phyloP scores from a whole-genome alignment of 2,329 filamentous ascomycete genomes.

The Cyphellophora attinorum region DNA sequence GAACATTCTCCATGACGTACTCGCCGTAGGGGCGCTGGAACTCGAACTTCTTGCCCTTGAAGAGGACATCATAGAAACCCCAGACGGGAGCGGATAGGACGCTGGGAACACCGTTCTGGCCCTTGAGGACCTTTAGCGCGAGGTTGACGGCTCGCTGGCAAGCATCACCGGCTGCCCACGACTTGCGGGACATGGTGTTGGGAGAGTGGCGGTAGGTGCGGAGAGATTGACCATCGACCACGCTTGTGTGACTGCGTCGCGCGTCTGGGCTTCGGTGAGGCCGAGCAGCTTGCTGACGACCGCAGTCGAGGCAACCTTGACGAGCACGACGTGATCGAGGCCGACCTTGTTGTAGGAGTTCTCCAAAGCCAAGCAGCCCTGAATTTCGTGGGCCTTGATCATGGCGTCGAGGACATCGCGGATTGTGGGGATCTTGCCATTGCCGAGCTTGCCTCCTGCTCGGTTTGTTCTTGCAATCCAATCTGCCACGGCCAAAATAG shows the following conservation, averaged over 20 bases:
- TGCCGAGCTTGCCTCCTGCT: constrained; percentile 63
- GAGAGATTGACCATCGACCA: constrained; percentile 93
- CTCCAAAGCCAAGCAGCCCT: constrained; percentile 90
- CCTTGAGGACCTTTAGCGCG: constrained; percentile 80
- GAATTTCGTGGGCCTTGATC: constrained; percentile 99
- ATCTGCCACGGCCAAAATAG: constrained; percentile 92
- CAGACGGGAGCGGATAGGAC: constrained; percentile 86
- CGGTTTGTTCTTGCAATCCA: constrained; percentile 95
- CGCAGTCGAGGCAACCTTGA: constrained; percentile 93
- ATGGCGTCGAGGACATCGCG: constrained; percentile 90
- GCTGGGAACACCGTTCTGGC: constrained; percentile 82
- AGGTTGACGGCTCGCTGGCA: constrained; percentile 93
- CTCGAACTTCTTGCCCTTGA: constrained; percentile 89
- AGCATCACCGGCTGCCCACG: constrained; percentile 95
- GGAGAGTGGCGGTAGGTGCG: constrained; percentile 95
- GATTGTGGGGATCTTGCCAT: constrained; percentile 74
- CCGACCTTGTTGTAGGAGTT: constrained; percentile 99
- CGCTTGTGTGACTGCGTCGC: constrained; percentile 90
- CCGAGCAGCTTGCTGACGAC: constrained; percentile 95
- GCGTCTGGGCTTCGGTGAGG: constrained; percentile 78
- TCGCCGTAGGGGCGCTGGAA: constrained; percentile 95
- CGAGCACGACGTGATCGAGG: constrained; percentile 91
- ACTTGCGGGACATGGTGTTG: constrained; percentile 99
- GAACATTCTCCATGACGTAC: constrained; percentile 99
- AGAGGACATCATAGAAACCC: constrained; percentile 98